Conservation (phyloP, 306 rosid genomes). For the Gastrolobium bilobum region DNA sequence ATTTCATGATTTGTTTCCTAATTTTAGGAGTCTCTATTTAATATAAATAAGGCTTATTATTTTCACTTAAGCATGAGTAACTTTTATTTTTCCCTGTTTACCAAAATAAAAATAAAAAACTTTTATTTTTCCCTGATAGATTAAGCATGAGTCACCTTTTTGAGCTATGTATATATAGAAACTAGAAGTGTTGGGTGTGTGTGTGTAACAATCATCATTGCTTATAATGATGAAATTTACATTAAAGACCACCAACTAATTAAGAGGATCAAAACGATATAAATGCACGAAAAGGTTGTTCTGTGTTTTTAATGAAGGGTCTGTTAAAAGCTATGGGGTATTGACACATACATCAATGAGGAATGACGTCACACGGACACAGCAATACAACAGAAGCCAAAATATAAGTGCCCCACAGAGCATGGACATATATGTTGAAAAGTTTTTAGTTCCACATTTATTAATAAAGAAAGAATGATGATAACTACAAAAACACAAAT, state of each 20-base stretch:
- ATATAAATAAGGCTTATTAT: too few species aligned
- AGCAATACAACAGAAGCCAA: conserved; percentile 20
- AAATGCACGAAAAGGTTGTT: background rate
- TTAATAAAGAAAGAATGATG: background rate
- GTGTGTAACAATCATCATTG: background rate
- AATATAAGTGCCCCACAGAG: background rate
- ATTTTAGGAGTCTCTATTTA: too few species aligned
- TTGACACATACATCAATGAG: conserved; percentile 1
- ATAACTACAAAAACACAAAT: background rate
- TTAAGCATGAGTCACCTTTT: background rate
- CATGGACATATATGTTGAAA: conserved; percentile 15
- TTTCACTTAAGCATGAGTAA: background rate
- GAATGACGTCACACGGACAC: conserved; percentile 8
- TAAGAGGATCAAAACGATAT: background rate
- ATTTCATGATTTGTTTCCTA: too few species aligned
- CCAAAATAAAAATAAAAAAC: too few species aligned
- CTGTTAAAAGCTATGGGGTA: background rate
- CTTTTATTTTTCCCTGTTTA: background rate
- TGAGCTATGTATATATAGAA: conserved; percentile 32
- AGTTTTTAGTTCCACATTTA: background rate
- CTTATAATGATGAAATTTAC: conserved; percentile 8
- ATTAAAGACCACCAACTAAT: background rate
- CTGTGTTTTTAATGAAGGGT: background rate
- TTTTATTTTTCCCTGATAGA: background rate
- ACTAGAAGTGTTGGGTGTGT: background rate